Percentiles rank a stretch among this genome's conserved stretches.
phyloP scores from a whole-genome alignment of 192 early-diverging fungal species.

The Lunasporangiospora selenospora region DNA sequence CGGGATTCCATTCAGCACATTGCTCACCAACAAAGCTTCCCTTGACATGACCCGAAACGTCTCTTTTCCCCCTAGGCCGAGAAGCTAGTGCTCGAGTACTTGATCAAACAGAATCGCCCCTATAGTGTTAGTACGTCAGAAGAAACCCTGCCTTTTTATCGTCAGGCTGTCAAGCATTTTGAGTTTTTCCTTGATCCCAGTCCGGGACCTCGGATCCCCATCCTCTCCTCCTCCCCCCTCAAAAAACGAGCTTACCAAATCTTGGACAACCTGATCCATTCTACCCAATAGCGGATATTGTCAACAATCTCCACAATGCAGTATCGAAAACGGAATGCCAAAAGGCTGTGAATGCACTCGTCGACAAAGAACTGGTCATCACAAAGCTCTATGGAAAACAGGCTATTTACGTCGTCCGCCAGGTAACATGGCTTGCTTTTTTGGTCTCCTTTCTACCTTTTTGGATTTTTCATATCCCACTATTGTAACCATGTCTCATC shows the following conservation, averaged over 20 bases:
- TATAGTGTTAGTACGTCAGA: constrained; percentile 58
- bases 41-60: not conserved
- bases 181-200: too few species aligned
- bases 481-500: not conserved
- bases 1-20: not conserved
- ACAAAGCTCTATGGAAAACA: constrained; percentile 55
- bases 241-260: too few species aligned
- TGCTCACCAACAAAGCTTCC: not conserved
- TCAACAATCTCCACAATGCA: constrained; percentile 49
- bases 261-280: too few species aligned
- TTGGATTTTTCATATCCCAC: not conserved
- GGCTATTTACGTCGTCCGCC: constrained; percentile 51
- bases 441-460: not conserved
- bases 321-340: constrained; percentile 50
- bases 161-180: too few species aligned
- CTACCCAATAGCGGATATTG: constrained; percentile 47
- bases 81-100: constrained; percentile 52
- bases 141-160: too few species aligned
- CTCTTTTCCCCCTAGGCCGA: constrained; percentile 24
- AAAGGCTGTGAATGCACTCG: constrained; percentile 41
- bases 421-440: constrained; percentile 19
- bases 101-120: constrained; percentile 53
- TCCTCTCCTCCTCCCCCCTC: too few species aligned
- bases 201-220: too few species aligned
- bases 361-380: constrained; percentile 38